Base-by-base conservation (phyloP, 768 basidiomycete genomes). In the Leccinellum rugosiceps region DNA sequence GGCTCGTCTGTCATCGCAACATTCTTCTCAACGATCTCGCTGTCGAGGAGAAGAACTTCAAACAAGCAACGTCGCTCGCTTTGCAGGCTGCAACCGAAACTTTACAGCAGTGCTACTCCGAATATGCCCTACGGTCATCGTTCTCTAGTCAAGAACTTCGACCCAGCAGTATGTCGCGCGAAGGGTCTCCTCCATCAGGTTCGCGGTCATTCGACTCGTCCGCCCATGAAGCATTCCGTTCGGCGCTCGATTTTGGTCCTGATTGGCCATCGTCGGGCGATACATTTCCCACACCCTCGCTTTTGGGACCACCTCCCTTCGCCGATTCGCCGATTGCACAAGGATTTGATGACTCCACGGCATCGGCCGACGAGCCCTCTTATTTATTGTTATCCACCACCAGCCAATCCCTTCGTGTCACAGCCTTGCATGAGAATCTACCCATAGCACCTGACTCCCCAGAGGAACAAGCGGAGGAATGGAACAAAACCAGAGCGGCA, bases 401-500 rank as follows among this genome's bases (percentile, higher is more conserved):
- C 48, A 61, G 60, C 35, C 68, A 52, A 54, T 61, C 60, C 26
- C 61, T 69, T 13, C 63, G 50, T 41, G 63, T 69, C 21, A 34
- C 57, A 44, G 58, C 62, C n/a, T 57, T 68, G 13, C 82, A 80
- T 56, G 81, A 84, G 62, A 78, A 73, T 51, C 77, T 77, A 63
- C 76, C 74, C 60, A 77, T 76, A 23, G 76, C 75, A 30, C 70
- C 69, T 17, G 84, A 86, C 65, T 74, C 67, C 21, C 68, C 69
- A 26, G 79, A 81, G 46, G 90, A 92, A 69, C 79, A 87, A 70
- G 91, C 92, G n/a, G 92, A 93, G 69, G 87, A 88, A 52, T 94
- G 92, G 92, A 78, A 90, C 72, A 85, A 85, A 69, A 94, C 92
- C 2, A 85, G 87, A 49, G 88, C 86, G 34, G 91, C 90, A 14